A percentile compares a stretch with the other conserved stretches of the same genome.
Evolutionary conservation across 148 eudicot genomes (phyloP).

Genomic region (Rhododendron williamsianum): DNA sequence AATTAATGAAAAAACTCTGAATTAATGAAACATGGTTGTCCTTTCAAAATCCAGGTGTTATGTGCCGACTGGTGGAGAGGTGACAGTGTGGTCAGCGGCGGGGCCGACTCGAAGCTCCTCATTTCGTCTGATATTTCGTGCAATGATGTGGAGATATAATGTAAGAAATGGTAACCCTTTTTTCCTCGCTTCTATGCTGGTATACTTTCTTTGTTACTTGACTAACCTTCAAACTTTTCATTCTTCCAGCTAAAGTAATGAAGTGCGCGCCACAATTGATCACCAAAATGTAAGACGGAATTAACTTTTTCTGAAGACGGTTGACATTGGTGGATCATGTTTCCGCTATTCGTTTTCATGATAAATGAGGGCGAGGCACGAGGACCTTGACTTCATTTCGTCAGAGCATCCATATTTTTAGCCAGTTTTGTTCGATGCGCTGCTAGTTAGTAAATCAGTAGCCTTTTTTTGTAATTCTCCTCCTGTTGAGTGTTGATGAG

Average conservation of each 20-base stretch:
- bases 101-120: slow-evolving; percentile 80
- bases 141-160: slow-evolving; percentile 26
- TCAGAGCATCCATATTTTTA: background rate
- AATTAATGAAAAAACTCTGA: background rate
- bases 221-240: background rate
- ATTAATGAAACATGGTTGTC: background rate
- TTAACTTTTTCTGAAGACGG: background rate
- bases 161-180: background rate
- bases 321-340: background rate
- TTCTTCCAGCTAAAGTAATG: background rate
- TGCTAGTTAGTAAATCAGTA: background rate
- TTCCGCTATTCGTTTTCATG: background rate
- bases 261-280: background rate
- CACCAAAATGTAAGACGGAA: background rate
- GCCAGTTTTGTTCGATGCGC: background rate
- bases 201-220: background rate
- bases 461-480: background rate
- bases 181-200: background rate
- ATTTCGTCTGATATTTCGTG: slow-evolving; percentile 65
- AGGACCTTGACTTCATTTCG: background rate
- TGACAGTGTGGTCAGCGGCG: slow-evolving; percentile 79
- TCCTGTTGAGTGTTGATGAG: background rate
- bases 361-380: background rate
- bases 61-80: slow-evolving; percentile 94
- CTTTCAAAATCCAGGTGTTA: slow-evolving; percentile 46